Base-by-base conservation (phyloP, 2,329 filamentous ascomycete species). In the Plectosphaerella plurivora region DNA sequence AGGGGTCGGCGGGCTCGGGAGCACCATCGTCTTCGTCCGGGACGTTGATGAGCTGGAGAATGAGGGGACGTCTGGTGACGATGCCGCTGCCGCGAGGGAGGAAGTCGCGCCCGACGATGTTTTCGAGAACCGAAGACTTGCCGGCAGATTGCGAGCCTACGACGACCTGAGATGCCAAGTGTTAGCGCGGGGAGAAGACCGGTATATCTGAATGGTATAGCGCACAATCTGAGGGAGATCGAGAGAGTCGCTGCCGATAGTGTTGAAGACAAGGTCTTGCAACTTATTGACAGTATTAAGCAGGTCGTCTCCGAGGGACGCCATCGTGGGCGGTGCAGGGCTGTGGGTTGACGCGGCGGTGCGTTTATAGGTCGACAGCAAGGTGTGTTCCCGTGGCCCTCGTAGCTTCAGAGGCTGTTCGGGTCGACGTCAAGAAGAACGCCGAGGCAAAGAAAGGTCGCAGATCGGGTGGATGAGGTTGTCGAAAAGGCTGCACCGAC, bases 251-350 rank as follows among this genome's bases (percentile, higher is more conserved):
- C 92, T 97, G 73, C 94, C 94, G 72, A 99, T 99, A 61, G 94
- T 99, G 76, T 99, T 99, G 79, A 99, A 99, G 66, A 99, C 94
- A 67, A 99, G 76, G 73, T 97, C 94, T 74, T 99, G 94, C 66
- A 99, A 81, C 79, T 96, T 96, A 80, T 99, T 99, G 76, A 99
- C 94, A 59, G 91, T 95, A 63, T 84, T 85, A 69, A 99, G 84
- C 73, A 99, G 79, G 74, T 99, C 92, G 73, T 99, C 94, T 68
- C 94, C 93, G 65, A 99, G 86, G 66, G 93, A 86, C 68, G 94
- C 89, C 94, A 97, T 99, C 69, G 57, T 66, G 65, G n/a, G n/a
- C 39, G 5, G 5, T 28, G 25, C 25, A 10, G 10, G 25, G 28
- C 28, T 12, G 22, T 33, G 28, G 28, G 8, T 3, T 33, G 7